Base-by-base conservation (phyloP, 768 basidiomycete genomes). In the Terana coerulea region DNA sequence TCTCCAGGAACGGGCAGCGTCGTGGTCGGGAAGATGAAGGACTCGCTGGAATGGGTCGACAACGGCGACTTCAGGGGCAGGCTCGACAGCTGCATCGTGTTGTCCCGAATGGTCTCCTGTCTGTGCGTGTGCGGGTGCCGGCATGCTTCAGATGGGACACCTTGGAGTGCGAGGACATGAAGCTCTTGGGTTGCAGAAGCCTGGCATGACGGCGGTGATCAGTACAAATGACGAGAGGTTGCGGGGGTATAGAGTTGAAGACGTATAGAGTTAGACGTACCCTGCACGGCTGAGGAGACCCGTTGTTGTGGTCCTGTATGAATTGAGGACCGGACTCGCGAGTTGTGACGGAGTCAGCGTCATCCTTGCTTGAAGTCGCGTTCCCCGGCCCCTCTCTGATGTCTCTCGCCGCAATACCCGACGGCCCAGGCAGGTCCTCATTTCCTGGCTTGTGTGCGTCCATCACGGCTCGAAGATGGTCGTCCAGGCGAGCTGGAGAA, bases 1-100 rank as follows among this genome's bases (percentile, higher is more conserved):
- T 28, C 49, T 19, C 50, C 26, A 15, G 47, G 33, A 29, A 33
- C 15, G 37, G 44, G 52, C 25, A 37, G 44, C 28, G 53, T 47
- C 28, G 19, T 60, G 41, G 41, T 59, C 53, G 72, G 72, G 52
- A 75, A 74, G 51, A 75, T 72, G 61, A 75, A 69, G 2, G 70
- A 64, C 52, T 71, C 69, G 58, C 61, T 51, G 6, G 60, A 62
- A 15, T 53, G 60, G 19, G 52, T 22, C 28, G 54, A 55, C 31
- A 53, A 55, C 15, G 59, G 58, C 3, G 66, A 58, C 31, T 49
- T 62, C 5, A 69, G 62, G 14, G 75, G 65, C 49, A 69, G 37
- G 3, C 76, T 68, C 64, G 86, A 86, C 3, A 91, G 72, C 46
- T 83, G 74, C 62, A 90, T 75, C 0, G 88, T 89, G 55, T 70